phyloP scores from a whole-genome alignment of 2,329 filamentous ascomycete genomes.

The Orbilia ellipsospora region DNA sequence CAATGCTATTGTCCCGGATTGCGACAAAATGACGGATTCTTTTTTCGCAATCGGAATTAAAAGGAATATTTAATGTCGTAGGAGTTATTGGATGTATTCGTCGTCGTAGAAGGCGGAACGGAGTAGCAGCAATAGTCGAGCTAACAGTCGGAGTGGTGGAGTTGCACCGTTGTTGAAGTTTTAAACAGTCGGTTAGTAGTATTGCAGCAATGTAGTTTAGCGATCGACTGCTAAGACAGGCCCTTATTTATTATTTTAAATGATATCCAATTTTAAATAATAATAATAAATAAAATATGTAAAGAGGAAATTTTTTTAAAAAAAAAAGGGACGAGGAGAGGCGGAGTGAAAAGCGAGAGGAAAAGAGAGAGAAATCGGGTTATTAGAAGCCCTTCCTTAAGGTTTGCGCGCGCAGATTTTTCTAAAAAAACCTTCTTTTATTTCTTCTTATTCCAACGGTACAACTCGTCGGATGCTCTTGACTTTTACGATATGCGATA shows the following conservation, averaged over 20 bases:
- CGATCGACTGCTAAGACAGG: too few relatives aligned
- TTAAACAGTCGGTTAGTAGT: background rate
- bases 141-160: background rate
- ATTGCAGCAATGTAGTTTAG: background rate
- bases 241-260: too few relatives aligned
- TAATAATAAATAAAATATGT: too few relatives aligned
- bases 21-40: conserved; percentile 34
- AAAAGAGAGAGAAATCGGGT: background rate
- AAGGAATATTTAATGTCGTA: background rate
- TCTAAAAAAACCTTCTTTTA: conserved; percentile 10
- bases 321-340: too few relatives aligned
- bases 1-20: conserved; percentile 11
- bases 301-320: too few relatives aligned
- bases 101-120: too few relatives aligned
- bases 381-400: background rate
- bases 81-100: too few relatives aligned
- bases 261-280: too few relatives aligned
- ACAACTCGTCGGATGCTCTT: conserved; percentile 26
- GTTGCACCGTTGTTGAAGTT: background rate
- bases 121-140: too few relatives aligned
- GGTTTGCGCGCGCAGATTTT: conserved; percentile 26
- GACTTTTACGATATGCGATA: conserved; percentile 41
- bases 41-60: background rate
- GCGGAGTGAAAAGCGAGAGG: background rate
- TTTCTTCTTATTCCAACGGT: conserved; percentile 14